These are phyloP conservation scores for Scytalidium lignicola DNA, from an alignment of 2,329 filamentous ascomycete genomes.

Conservation along the genomic window DNA sequence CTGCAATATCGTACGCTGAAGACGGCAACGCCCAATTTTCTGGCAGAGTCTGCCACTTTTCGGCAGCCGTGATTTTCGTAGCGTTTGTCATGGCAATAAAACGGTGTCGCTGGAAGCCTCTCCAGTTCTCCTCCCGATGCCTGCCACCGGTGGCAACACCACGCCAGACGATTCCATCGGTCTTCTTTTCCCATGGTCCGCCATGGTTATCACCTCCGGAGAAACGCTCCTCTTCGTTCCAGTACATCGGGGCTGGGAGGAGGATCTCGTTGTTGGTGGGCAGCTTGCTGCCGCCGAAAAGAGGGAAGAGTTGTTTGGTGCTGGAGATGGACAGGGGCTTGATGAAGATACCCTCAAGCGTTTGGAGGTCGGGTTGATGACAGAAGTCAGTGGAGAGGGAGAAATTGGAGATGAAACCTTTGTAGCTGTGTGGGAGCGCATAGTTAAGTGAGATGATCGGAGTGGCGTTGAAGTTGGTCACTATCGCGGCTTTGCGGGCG, in stretches of 20 bases:
- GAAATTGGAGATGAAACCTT: slow-evolving; percentile 34
- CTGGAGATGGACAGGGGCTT: slow-evolving; percentile 46
- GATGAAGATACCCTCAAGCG: slow-evolving; percentile 48
- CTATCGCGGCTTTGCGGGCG: slow-evolving; percentile 43
- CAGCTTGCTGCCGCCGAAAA: slow-evolving; percentile 59
- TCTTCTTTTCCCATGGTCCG: slow-evolving; percentile 51
- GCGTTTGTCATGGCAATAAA: slow-evolving; percentile 51
- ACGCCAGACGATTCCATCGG: slow-evolving; percentile 54
- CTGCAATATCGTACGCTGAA: slow-evolving; percentile 39
- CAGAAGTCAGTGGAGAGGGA: slow-evolving; percentile 42
- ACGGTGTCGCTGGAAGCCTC: slow-evolving; percentile 50
- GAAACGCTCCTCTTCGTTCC: slow-evolving; percentile 54
- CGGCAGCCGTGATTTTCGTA: slow-evolving; percentile 29
- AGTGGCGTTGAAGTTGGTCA: slow-evolving; percentile 39
- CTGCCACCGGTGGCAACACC: slow-evolving; percentile 59
- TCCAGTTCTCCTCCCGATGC: slow-evolving; percentile 44
- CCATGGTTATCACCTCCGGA: slow-evolving; percentile 53
- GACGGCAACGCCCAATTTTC: slow-evolving; percentile 51
- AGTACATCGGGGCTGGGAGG: slow-evolving; percentile 61
- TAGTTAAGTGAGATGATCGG: slow-evolving; percentile 45
- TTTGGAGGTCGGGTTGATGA: slow-evolving; percentile 50
- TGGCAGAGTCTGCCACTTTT: slow-evolving; percentile 28
- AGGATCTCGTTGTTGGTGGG: slow-evolving; percentile 60
- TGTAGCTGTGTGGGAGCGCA: slow-evolving; percentile 32
- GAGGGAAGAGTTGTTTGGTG: slow-evolving; percentile 50